Evolutionary conservation across 192 early-diverging fungal genomes (phyloP).

Genomic region (Backusella macrospora): DNA sequence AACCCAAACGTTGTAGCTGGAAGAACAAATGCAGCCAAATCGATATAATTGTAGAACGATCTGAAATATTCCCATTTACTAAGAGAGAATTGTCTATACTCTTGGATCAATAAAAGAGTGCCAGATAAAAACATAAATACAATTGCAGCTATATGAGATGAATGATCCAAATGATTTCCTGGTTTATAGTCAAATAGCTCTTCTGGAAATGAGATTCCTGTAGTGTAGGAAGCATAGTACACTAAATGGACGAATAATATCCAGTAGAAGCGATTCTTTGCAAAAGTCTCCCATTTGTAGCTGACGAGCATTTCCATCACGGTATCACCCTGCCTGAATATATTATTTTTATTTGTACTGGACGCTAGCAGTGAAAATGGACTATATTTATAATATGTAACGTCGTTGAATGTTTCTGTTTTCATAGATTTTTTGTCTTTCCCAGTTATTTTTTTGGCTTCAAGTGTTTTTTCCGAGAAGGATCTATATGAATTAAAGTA

Average conservation of each 20-base stretch:
- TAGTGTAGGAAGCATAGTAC: constrained; percentile 9
- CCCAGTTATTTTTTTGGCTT: too few relatives aligned
- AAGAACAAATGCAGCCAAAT: constrained; percentile 11
- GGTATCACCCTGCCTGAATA: too few relatives aligned
- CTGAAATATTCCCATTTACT: background rate
- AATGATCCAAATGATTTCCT: background rate
- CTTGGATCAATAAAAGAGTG: background rate
- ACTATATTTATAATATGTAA: background rate
- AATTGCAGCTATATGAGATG: background rate
- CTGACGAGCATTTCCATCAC: too few relatives aligned
- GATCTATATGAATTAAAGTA: background rate
- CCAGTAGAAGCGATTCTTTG: background rate
- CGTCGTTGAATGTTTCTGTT: too few relatives aligned
- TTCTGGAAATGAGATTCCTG: constrained; percentile 2
- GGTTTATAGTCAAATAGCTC: background rate
- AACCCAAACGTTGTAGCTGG: background rate
- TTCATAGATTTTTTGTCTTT: too few relatives aligned
- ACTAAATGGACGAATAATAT: background rate
- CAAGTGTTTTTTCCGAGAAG: background rate
- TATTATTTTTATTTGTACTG: too few relatives aligned
- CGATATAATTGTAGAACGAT: background rate
- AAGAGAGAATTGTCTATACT: background rate
- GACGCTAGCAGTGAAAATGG: background rate
- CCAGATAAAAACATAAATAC: background rate
- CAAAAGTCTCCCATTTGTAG: too few relatives aligned